Percentiles rank a stretch among this genome's conserved stretches.
Conservation (phyloP, 345 rosid species). For the Bruguiera sexangula region DNA sequence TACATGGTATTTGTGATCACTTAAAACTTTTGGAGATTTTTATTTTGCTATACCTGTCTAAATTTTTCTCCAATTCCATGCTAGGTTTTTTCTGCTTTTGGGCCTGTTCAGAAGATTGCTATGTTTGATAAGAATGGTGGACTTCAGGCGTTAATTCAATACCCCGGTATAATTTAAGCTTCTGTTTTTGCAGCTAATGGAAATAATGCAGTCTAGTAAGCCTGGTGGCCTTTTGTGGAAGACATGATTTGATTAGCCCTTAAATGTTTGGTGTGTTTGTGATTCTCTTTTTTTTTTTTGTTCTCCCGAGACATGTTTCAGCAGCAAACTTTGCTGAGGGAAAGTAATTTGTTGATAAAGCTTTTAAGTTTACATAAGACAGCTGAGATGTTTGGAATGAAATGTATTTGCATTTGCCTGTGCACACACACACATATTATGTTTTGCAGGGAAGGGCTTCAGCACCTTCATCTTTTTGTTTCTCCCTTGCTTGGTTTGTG, state of each 20-base stretch:
- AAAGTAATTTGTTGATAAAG: no score
- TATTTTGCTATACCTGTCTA: constrained; percentile 1
- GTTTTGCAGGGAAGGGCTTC: no score
- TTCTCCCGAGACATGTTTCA: no score
- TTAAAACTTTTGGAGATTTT: constrained; percentile 2
- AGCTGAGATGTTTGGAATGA: no score
- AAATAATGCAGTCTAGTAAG: background rate
- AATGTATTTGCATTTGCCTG: no score
- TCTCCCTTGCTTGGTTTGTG: no score
- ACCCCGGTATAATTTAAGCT: constrained; percentile 48
- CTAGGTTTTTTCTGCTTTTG: constrained; percentile 91
- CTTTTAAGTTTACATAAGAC: no score
- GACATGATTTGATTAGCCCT: background rate
- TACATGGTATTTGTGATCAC: constrained; percentile 60
- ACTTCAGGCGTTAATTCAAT: constrained; percentile 86
- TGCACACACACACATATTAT: no score
- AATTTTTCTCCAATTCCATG: constrained; percentile 3
- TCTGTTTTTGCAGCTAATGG: constrained; percentile 3
- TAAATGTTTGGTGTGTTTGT: no score
- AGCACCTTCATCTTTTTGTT: no score
- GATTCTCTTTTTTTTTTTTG: no score
- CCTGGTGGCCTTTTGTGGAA: background rate
- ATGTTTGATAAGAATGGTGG: constrained; percentile 99
- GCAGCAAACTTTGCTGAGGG: no score
- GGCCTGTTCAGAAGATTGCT: constrained; percentile 94